phyloP scores from a whole-genome alignment of 768 basidiomycete species.

The Russula ochroleuca region DNA sequence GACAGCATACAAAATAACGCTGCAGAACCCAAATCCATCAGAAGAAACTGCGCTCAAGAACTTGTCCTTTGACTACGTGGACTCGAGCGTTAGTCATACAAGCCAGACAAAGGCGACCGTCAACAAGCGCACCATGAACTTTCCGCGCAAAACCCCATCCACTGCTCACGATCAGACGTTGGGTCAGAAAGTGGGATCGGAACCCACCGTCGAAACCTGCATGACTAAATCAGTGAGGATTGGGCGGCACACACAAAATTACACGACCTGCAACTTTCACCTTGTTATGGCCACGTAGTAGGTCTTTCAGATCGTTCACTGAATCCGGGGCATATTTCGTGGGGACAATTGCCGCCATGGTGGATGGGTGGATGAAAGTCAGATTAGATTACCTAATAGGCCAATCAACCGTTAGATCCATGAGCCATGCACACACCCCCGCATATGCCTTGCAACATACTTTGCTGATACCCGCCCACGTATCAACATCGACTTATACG shows the following conservation, averaged over 20 bases:
- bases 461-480: constrained; percentile 45
- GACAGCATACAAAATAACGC: constrained; percentile 74
- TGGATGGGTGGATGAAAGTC: constrained; percentile 2
- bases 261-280: constrained; percentile 87
- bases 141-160: constrained; percentile 93
- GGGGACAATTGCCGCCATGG: constrained; percentile 28
- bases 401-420: not conserved
- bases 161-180: constrained; percentile 43
- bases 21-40: constrained; percentile 90
- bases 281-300: constrained; percentile 65
- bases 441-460: constrained; percentile 21
- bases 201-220: constrained; percentile 64
- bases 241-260: constrained; percentile 30
- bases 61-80: constrained; percentile 76
- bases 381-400: not conserved
- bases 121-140: constrained; percentile 65
- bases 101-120: not conserved
- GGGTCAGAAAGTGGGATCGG: constrained; percentile 2
- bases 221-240: constrained; percentile 1
- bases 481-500: constrained; percentile 52
- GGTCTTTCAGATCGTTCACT: constrained; percentile 50
- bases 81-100: constrained; percentile 20
- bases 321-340: constrained; percentile 46
- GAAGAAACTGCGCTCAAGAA: constrained; percentile 76
- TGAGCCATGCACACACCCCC: not conserved